These are phyloP conservation scores for Nicotiana rustica DNA, from an alignment of 305 asterid genomes.

Conservation along the genomic window DNA sequence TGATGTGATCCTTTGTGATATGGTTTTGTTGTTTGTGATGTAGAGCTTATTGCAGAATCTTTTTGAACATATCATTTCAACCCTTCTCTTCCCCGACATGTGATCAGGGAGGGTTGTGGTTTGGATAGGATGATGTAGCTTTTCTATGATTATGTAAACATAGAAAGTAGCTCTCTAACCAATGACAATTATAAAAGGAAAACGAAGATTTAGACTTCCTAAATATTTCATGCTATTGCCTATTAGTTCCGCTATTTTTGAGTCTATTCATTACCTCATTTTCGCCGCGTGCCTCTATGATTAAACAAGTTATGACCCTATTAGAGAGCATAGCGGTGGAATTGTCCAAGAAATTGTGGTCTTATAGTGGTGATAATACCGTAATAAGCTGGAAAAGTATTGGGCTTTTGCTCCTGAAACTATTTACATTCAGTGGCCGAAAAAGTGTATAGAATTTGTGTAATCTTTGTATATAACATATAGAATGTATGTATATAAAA, in stretches of 20 bases:
- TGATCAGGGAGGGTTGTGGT: background rate
- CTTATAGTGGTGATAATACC: background rate
- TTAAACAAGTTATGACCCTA: background rate
- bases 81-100: background rate
- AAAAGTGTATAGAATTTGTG: no score
- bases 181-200: background rate
- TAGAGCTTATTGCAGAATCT: background rate
- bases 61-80: background rate
- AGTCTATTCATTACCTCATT: background rate
- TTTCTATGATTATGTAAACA: background rate
- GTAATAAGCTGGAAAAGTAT: background rate
- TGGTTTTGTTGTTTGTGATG: background rate
- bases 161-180: conserved; percentile 1
- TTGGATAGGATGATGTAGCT: background rate
- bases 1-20: background rate
- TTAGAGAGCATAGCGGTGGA: background rate
- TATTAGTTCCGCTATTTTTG: background rate
- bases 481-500: no score
- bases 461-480: no score
- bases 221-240: background rate
- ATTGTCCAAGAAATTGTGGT: background rate
- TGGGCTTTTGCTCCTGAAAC: no score
- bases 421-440: no score
- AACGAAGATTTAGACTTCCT: background rate
- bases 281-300: background rate